These are phyloP conservation scores for Hymenoscyphus linearis DNA, from an alignment of 2,329 filamentous ascomycete species.

Conservation along the genomic window DNA sequence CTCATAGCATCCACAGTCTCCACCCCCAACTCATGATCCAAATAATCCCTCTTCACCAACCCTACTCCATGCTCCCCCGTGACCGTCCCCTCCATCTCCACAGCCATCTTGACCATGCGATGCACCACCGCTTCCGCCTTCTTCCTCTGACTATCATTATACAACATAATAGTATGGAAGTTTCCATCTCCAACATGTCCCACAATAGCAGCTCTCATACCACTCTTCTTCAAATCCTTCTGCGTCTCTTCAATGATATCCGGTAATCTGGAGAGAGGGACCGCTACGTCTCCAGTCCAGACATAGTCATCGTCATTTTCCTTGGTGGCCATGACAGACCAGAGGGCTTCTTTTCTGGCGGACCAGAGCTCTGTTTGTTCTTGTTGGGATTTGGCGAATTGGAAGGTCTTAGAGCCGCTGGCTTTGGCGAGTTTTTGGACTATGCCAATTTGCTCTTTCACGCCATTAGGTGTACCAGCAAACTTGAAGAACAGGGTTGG, in stretches of 20 bases:
- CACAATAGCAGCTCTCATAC: constrained; percentile 58
- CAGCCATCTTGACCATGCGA: constrained; percentile 78
- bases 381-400: constrained; percentile 65
- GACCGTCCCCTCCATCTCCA: constrained; percentile 80
- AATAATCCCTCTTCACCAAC: constrained; percentile 78
- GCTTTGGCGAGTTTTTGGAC: constrained; percentile 59
- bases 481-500: constrained; percentile 86
- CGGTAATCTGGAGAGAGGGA: constrained; percentile 69
- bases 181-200: constrained; percentile 75
- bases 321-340: constrained; percentile 67
- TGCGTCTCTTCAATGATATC: constrained; percentile 76
- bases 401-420: constrained; percentile 62
- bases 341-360: constrained; percentile 77
- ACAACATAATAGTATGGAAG: constrained; percentile 64
- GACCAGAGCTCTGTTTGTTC: constrained; percentile 79
- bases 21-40: constrained; percentile 71
- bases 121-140: constrained; percentile 69
- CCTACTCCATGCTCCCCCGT: constrained; percentile 83
- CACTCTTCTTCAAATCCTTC: constrained; percentile 50
- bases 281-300: constrained; percentile 83
- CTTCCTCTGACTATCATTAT: constrained; percentile 60
- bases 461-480: constrained; percentile 59
- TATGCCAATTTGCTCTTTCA: constrained; percentile 72
- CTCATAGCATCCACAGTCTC: constrained; percentile 77
- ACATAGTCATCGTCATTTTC: constrained; percentile 61